Percentiles rank a stretch among this genome's conserved stretches.
phyloP scores from a whole-genome alignment of 345 rosid species.

The Schrenkiella parvula region DNA sequence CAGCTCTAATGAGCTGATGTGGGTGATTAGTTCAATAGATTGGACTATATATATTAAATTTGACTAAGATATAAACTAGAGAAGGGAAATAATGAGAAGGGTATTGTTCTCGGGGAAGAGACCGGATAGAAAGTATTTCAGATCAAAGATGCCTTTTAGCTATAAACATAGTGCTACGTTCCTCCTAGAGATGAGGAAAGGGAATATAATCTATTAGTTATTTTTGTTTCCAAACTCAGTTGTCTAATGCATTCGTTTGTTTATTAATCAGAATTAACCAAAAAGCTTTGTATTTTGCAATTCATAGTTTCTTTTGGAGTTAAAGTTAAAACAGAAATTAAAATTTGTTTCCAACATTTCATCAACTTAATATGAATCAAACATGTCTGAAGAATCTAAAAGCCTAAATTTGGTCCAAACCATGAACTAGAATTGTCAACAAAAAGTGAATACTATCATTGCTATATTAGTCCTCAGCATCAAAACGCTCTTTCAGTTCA shows the following conservation, averaged over 20 bases:
- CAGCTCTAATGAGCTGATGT: constrained; percentile 21
- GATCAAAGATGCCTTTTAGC: neutral
- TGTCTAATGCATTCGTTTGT: neutral
- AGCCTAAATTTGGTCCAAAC: neutral
- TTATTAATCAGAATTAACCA: neutral
- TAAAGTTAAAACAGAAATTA: too few species aligned
- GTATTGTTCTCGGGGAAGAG: constrained; percentile 3
- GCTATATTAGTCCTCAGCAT: too few species aligned
- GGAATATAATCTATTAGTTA: neutral
- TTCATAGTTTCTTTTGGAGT: neutral
- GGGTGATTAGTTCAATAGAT: constrained; percentile 31
- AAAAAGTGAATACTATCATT: too few species aligned
- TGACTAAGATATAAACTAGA: constrained; percentile 4
- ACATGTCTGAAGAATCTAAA: too few species aligned
- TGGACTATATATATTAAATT: constrained; percentile 21
- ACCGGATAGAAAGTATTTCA: neutral
- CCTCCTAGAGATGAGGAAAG: constrained; percentile 3
- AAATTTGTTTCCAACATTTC: too few species aligned
- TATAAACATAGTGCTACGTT: constrained; percentile 16
- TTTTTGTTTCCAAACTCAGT: neutral
- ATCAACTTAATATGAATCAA: too few species aligned
- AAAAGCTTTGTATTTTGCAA: neutral
- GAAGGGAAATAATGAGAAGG: neutral
- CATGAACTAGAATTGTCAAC: neutral
- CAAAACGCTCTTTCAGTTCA: neutral